Evolutionary conservation across 306 rosid species (phyloP), one percentile per base, ranked within the genome.

Genomic region (Argentina anserina): DNA sequence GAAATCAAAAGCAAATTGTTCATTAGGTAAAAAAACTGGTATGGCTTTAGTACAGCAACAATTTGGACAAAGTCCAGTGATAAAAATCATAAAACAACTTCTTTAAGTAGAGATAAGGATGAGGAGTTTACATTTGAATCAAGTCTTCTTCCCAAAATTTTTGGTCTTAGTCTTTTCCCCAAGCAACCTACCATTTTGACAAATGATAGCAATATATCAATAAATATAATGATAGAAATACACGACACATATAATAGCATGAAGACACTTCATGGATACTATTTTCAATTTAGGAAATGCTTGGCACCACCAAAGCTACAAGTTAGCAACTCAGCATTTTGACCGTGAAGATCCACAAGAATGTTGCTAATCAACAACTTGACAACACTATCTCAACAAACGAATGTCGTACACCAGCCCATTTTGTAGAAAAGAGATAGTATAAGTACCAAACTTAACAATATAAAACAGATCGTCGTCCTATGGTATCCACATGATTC

Each of bases 111-210:
- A 34, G 76, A 45, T 49, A 49, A 75, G 70, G 69, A 15, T 78
- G 37, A 52, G 72, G 70, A 81, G 67, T 79, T 90, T 95, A 95
- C 99, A 58, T 55, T 72, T 72, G 90, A 71, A 63, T 90, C 97
- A 72, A 86, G 59, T 75, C 81, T 82, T 81, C 97, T 87, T 72
- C 97, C 89, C 93, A 91, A 76, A 72, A 91, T 86, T 81, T 85
- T 84, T 76, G 99, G 99, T 36, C 97, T 91, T 75, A 95, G 75
- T 82, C 70, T 91, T 81, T 87, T 88, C 5, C 99, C 99, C 81
- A 95, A 79, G 87, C 99, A 95, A 82, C 99, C 99, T 95, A 67
- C 76, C 66, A 78, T 73, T 59, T 31, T 17, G 36, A 73, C 42
- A 81, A 52, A 13, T 28, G 1, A 6, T 13, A 31, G 17, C 33